Percentiles rank a stretch among this genome's conserved stretches.
phyloP scores from a whole-genome alignment of 345 rosid genomes.

The Salix viminalis region DNA sequence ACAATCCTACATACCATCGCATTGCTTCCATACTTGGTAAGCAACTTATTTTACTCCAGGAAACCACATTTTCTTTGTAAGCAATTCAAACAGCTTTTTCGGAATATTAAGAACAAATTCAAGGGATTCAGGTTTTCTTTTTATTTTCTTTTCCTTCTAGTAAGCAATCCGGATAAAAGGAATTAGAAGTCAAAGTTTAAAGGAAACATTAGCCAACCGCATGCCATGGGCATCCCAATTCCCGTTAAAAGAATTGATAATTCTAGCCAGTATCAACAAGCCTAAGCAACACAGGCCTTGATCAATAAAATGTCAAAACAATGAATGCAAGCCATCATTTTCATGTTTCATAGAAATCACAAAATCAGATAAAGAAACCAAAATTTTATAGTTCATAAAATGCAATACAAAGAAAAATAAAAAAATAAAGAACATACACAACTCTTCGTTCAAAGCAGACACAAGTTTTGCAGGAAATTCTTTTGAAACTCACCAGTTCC shows the following conservation, averaged over 20 bases:
- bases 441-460: background rate
- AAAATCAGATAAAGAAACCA: background rate
- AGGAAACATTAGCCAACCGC: too few species aligned
- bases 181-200: too few species aligned
- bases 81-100: background rate
- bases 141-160: background rate
- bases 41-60: background rate
- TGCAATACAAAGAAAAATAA: background rate
- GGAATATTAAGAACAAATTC: background rate
- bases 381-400: too few species aligned
- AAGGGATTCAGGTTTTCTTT: background rate
- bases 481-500: constrained; percentile 61
- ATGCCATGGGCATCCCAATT: too few species aligned
- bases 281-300: background rate
- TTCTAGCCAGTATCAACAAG: background rate
- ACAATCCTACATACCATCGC: background rate
- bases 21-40: background rate
- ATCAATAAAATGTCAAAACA: background rate
- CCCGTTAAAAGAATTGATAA: too few species aligned
- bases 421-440: background rate
- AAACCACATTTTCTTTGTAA: background rate
- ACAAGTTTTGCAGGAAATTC: background rate
- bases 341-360: background rate
- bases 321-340: background rate
- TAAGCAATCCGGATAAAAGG: background rate